Evolutionary conservation across 768 basidiomycete species (phyloP), one percentile per base, ranked within the genome.

Genomic region (Goffeauzyma gilvescens): DNA sequence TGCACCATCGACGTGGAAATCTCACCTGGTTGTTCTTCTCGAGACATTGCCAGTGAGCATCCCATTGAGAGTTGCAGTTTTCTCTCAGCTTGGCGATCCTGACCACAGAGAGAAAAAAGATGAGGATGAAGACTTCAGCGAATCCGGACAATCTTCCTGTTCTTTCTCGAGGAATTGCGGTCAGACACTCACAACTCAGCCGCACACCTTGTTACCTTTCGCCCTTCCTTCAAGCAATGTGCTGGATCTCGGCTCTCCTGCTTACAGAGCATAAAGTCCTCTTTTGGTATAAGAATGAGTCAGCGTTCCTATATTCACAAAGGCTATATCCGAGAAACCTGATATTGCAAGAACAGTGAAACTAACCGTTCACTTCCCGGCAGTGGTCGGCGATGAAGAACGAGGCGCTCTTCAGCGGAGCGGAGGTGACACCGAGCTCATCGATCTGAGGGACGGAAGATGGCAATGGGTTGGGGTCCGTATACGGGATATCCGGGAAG

Each of bases 251-350:
- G 72, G 58, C 73, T 79, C 69, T 95, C 89, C 18, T 75, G 70
- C 69, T 96, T 96, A 74, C 93, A 98, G 41, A 95, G 79, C 85
- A 96, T 90, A 57, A 84, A 85, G 68, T 85, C 81, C 73, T 85
- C 82, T 83, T 24, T 30, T 30, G 20, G 17, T 38, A 32, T 7
- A 13, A 39, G 17, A 39, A 10, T 41, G 26, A 9, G 27, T 28
- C 17, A 31, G 13, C 15, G 14, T 17, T 14, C 35, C 39, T 21
- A 45, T 38, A 35, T 5, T 8, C 9, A 2, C 21, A 7, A 15
- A 7, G 17, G 7, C 39, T 30, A 23, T 27, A 28, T 20, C 28
- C 24, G n/a, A n/a, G n/a, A 32, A 27, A 31, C 5, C 6, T 22
- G 14, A 15, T n/a, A n/a, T n/a, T n/a, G n/a, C n/a, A n/a, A n/a